Conservation (phyloP, 345 rosid species). For the Gossypium raimondii region DNA sequence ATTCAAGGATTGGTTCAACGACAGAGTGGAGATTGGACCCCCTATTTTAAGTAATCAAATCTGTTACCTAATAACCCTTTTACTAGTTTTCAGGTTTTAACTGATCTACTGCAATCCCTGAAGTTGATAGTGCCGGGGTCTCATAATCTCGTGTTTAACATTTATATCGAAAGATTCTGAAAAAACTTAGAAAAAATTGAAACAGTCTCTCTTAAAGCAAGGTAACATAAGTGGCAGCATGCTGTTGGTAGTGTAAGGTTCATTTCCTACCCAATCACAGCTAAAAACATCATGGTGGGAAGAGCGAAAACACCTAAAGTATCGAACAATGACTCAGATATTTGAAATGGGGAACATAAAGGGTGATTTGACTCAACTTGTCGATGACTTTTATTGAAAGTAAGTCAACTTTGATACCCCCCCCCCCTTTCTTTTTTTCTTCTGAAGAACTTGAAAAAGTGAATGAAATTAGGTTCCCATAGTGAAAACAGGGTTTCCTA, state of each 20-base stretch:
- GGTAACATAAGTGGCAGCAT: not conserved
- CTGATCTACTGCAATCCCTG: not conserved
- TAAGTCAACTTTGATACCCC: not conserved
- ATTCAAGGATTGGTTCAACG: not conserved
- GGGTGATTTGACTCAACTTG: slow-evolving; percentile 6
- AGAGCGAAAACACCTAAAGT: not conserved
- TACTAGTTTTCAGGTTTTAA: not conserved
- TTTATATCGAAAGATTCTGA: not conserved
- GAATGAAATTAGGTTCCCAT: not conserved
- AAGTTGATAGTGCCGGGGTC: not conserved
- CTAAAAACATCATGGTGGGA: not conserved
- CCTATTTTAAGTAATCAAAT: not conserved
- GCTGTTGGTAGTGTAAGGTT: not conserved
- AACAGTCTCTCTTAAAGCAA: not conserved
- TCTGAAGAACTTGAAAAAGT: not conserved
- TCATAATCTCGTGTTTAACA: not conserved
- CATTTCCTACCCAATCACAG: not conserved
- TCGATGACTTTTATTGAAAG: not conserved
- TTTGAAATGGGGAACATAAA: not conserved
- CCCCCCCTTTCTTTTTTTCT: no score
- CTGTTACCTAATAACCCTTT: not conserved
- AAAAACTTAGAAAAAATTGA: no score
- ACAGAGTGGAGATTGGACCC: not conserved
- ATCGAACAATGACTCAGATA: not conserved
- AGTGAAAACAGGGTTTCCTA: not conserved